A percentile compares a stretch with the other conserved stretches of the same genome.
phyloP scores from a whole-genome alignment of 2,329 filamentous ascomycete genomes.

The Trichocomaceae sp. region DNA sequence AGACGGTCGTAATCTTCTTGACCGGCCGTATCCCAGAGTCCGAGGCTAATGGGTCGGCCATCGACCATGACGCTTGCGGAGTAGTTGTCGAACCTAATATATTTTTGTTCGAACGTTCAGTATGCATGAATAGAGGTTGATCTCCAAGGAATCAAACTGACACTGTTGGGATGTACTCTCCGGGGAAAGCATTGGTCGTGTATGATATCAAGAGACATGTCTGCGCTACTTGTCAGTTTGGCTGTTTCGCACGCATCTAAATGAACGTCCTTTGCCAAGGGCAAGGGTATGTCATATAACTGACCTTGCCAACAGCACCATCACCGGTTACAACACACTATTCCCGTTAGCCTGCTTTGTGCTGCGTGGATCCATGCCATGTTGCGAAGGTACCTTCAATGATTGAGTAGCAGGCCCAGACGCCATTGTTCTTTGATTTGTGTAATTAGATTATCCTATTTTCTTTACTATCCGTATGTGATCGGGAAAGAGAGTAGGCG shows the following conservation, averaged over 20 bases:
- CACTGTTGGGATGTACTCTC: slow-evolving; percentile 98
- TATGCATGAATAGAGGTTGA: slow-evolving; percentile 12
- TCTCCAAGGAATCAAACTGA: slow-evolving; percentile 25
- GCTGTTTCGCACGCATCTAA: slow-evolving; percentile 9
- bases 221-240: slow-evolving; percentile 42
- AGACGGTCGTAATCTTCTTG: slow-evolving; percentile 98
- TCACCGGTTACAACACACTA: slow-evolving; percentile 98
- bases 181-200: slow-evolving; percentile 98
- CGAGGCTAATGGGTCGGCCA: slow-evolving; percentile 93
- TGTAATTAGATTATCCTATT: background rate
- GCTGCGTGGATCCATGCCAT: background rate
- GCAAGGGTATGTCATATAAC: slow-evolving; percentile 20
- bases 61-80: slow-evolving; percentile 99
- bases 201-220: slow-evolving; percentile 99
- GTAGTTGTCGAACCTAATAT: slow-evolving; percentile 90
- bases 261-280: background rate
- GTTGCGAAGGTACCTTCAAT: slow-evolving; percentile 63
- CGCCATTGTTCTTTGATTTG: slow-evolving; percentile 50
- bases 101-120: background rate
- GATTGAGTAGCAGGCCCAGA: slow-evolving; percentile 81
- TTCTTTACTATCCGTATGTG: background rate
- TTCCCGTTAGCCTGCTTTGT: slow-evolving; percentile 28
- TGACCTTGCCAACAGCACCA: slow-evolving; percentile 97
- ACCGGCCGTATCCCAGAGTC: slow-evolving; percentile 96
- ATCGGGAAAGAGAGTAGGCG: background rate